Conservation (phyloP, 352 stramenopile species). For the Hyaloperonospora arabidopsidis region DNA sequence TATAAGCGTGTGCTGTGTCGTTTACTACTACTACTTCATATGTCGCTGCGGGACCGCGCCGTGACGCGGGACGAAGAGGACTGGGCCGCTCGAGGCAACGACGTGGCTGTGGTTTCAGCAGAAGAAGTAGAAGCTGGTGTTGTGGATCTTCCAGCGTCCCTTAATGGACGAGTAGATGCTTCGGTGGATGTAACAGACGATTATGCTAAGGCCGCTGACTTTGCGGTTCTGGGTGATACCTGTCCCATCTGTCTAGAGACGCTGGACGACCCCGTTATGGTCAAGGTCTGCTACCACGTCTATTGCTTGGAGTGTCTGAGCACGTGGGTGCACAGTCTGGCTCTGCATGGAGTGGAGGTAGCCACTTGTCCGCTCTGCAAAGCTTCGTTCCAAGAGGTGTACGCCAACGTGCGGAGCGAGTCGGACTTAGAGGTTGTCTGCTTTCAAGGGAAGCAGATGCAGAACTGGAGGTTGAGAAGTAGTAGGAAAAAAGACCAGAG, state of each 20-base stretch:
- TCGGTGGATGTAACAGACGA: slow-evolving; percentile 11
- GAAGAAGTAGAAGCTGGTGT: slow-evolving; percentile 15
- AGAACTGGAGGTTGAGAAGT: slow-evolving; percentile 7
- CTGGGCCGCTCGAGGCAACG: slow-evolving; percentile 34
- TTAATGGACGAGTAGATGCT: slow-evolving; percentile 20
- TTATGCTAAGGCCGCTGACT: slow-evolving; percentile 22
- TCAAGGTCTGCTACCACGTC: slow-evolving; percentile 56
- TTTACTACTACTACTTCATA: slow-evolving; percentile 1
- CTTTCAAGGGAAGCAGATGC: slow-evolving; percentile 30
- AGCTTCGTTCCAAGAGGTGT: slow-evolving; percentile 42
- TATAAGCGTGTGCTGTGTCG: too few relatives aligned
- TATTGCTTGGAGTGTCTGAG: slow-evolving; percentile 66
- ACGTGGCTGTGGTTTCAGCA: slow-evolving; percentile 10
- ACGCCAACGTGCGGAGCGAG: slow-evolving; percentile 59
- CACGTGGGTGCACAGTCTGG: slow-evolving; percentile 51
- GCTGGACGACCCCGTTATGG: slow-evolving; percentile 50
- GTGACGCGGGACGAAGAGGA: slow-evolving; percentile 40
- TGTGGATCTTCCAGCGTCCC: slow-evolving; percentile 19
- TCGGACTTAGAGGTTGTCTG: slow-evolving; percentile 48
- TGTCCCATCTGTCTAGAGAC: slow-evolving; percentile 66
- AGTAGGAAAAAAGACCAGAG: slow-evolving; percentile 8
- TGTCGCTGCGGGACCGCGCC: slow-evolving; percentile 33
- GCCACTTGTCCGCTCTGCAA: slow-evolving; percentile 70
- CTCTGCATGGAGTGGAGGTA: slow-evolving; percentile 41
- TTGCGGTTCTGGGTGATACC: slow-evolving; percentile 57